Evolutionary conservation across 805 yeast genomes (phyloP).

Genomic region (Teunomyces kruisii): DNA sequence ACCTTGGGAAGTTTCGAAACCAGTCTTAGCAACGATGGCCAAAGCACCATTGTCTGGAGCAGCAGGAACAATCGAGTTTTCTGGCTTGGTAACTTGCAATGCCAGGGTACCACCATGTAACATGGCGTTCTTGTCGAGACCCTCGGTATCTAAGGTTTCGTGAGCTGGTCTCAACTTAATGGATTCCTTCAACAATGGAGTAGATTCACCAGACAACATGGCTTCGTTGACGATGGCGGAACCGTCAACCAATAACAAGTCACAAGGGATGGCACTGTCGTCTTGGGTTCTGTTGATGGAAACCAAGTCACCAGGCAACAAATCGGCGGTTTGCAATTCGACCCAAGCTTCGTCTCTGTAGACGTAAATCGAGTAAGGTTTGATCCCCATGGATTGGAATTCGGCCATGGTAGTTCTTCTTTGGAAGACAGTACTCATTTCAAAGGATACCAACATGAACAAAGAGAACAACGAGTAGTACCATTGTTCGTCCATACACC

Average conservation of each 20-base stretch:
- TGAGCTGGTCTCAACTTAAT: slow-evolving; percentile 75
- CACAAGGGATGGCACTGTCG: slow-evolving; percentile 93
- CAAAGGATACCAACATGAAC: slow-evolving; percentile 90
- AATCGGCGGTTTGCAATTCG: slow-evolving; percentile 64
- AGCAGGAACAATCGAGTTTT: slow-evolving; percentile 46
- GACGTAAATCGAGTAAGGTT: slow-evolving; percentile 79
- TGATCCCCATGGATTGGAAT: slow-evolving; percentile 95
- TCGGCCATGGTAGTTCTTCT: slow-evolving; percentile 92
- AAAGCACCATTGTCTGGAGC: slow-evolving; percentile 93
- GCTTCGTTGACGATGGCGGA: slow-evolving; percentile 97
- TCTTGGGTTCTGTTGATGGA: slow-evolving; percentile 86
- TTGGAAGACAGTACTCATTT: slow-evolving; percentile 92
- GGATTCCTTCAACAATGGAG: slow-evolving; percentile 93
- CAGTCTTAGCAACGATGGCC: slow-evolving; percentile 88
- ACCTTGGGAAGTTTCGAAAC: slow-evolving; percentile 99
- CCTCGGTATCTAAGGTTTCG: slow-evolving; percentile 71
- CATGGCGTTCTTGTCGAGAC: slow-evolving; percentile 83
- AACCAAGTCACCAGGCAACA: slow-evolving; percentile 90
- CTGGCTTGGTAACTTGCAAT: slow-evolving; percentile 81
- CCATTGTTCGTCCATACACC: slow-evolving; percentile 98
- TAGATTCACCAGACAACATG: slow-evolving; percentile 97
- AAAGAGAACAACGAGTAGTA: slow-evolving; percentile 87
- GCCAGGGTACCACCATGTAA: slow-evolving; percentile 97
- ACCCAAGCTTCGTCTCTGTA: slow-evolving; percentile 72
- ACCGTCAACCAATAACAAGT: slow-evolving; percentile 80